Percentiles rank a stretch among this genome's conserved stretches.
phyloP scores from a whole-genome alignment of 495 filamentous ascomycete genomes.

The Lophiostoma macrostomum region DNA sequence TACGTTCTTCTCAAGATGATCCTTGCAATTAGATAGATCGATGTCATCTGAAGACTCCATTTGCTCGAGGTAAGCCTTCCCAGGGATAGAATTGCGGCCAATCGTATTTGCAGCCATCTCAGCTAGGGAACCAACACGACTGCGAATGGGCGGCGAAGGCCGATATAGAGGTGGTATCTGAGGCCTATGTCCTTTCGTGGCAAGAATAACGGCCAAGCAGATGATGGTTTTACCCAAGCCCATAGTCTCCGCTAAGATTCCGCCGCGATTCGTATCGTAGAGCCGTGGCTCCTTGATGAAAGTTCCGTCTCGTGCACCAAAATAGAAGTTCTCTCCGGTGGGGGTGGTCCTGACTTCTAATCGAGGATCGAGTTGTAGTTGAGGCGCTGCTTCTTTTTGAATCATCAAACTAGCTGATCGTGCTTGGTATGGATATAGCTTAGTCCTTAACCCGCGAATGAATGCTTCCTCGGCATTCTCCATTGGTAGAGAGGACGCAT shows the following conservation, averaged over 20 bases:
- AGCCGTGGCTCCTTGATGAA: constrained; percentile 60
- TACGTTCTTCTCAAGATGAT: constrained; percentile 54
- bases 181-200: constrained; percentile 68
- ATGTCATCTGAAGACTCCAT: constrained; percentile 37
- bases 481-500: constrained; percentile 44
- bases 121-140: constrained; percentile 19
- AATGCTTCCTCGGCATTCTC: not conserved
- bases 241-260: constrained; percentile 75
- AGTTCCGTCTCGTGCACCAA: constrained; percentile 60
- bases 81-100: constrained; percentile 51
- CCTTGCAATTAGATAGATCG: constrained; percentile 49
- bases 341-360: constrained; percentile 58
- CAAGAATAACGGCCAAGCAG: constrained; percentile 76
- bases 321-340: constrained; percentile 63
- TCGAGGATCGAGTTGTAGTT: constrained; percentile 68
- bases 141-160: constrained; percentile 36
- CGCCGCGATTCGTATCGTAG: constrained; percentile 75
- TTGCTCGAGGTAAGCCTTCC: constrained; percentile 58
- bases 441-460: constrained; percentile 57
- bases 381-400: constrained; percentile 69
- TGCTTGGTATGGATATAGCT: constrained; percentile 74
- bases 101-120: constrained; percentile 18
- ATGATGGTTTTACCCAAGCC: constrained; percentile 86
- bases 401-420: constrained; percentile 83
- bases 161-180: constrained; percentile 62